Percentiles rank a stretch among this genome's conserved stretches.
phyloP scores from a whole-genome alignment of 352 stramenopile species.

The Salisapilia sapeloensis region DNA sequence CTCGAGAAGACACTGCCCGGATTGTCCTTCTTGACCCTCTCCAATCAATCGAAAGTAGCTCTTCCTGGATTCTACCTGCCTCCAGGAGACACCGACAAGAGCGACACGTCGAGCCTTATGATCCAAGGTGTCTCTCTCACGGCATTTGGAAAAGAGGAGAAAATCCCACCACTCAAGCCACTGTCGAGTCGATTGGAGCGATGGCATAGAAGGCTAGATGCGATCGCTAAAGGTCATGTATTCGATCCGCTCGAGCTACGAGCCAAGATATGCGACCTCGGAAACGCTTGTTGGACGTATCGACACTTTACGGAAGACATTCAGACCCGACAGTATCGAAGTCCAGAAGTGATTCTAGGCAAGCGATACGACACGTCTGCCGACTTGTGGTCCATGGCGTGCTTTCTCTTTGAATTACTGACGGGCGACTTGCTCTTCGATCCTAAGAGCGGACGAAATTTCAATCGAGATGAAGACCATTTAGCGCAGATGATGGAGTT shows the following conservation, averaged over 20 bases:
- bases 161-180: slow-evolving; percentile 5
- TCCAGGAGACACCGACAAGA: slow-evolving; percentile 4
- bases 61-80: slow-evolving; percentile 52
- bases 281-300: slow-evolving; percentile 98
- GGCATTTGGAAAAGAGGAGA: slow-evolving; percentile 3
- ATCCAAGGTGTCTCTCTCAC: slow-evolving; percentile 29
- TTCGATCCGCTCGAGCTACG: slow-evolving; percentile 53
- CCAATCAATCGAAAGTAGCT: slow-evolving; percentile 12
- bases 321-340: slow-evolving; percentile 99
- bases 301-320: slow-evolving; percentile 99
- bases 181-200: slow-evolving; percentile 13
- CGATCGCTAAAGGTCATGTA: slow-evolving; percentile 13
- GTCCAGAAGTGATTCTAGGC: slow-evolving; percentile 94
- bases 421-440: slow-evolving; percentile 99
- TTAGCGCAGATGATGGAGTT: slow-evolving; percentile 99
- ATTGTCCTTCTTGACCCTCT: slow-evolving; percentile 24
- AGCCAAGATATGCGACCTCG: slow-evolving; percentile 94
- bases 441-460: slow-evolving; percentile 82
- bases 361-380: slow-evolving; percentile 96
- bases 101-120: slow-evolving; percentile 6
- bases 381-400: slow-evolving; percentile 98
- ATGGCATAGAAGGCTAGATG: slow-evolving; percentile 21
- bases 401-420: slow-evolving; percentile 98
- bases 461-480: slow-evolving; percentile 91
- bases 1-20: slow-evolving; percentile 6